Conservation (phyloP, 2,329 filamentous ascomycete genomes). For the Nothophoma quercina region DNA sequence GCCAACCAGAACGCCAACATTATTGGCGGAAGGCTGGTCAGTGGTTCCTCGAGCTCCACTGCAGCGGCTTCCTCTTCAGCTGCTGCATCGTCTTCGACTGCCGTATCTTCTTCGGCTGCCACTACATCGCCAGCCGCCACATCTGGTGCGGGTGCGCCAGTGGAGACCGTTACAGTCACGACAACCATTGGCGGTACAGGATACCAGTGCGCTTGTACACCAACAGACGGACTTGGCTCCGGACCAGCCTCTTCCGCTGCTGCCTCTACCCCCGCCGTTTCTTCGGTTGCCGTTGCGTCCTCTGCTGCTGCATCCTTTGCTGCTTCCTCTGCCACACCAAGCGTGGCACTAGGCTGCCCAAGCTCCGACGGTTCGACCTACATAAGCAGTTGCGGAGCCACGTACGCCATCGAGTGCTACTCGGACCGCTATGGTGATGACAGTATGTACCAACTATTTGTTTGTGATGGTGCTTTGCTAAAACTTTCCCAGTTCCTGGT, state of each 20-base stretch:
- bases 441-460: constrained; percentile 11
- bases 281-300: too few species aligned
- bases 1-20: constrained; percentile 14
- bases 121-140: not conserved
- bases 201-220: constrained; percentile 23
- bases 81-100: not conserved
- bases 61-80: not conserved
- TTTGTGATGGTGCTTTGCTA: not conserved
- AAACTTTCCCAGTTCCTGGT: constrained; percentile 16
- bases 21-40: constrained; percentile 25
- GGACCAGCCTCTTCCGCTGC: not conserved
- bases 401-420: constrained; percentile 33
- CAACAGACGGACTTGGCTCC: constrained; percentile 2
- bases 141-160: not conserved
- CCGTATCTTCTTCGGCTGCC: not conserved
- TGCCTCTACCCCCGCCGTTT: too few species aligned
- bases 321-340: not conserved
- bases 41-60: not conserved
- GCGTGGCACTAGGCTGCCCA: constrained; percentile 22
- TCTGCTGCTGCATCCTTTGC: too few species aligned
- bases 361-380: constrained; percentile 19
- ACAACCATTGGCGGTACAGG: constrained; percentile 13
- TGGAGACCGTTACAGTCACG: constrained; percentile 20
- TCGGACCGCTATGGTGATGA: constrained; percentile 34
- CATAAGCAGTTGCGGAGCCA: constrained; percentile 26